Base-by-base conservation (phyloP, 2,329 filamentous ascomycete species). In the Camptophora hylomeconis region DNA sequence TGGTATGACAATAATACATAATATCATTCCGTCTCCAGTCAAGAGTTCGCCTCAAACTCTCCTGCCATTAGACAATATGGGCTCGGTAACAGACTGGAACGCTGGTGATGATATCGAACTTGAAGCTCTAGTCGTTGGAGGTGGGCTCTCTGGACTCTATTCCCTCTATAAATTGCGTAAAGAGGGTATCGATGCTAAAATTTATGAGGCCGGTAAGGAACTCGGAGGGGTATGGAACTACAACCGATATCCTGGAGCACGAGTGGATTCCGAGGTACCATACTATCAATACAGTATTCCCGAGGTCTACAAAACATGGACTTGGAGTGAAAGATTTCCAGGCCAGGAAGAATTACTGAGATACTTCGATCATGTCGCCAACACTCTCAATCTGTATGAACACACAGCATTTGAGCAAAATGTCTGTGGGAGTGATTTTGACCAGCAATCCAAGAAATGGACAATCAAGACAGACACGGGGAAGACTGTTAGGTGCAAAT, bases 231-330 rank as follows among this genome's bases (percentile, higher is more conserved):
- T 52, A 6, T 56, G 52, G 52, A 47, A 51, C 33, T 53, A 50
- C 48, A 71, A 69, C 45, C 57, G 57, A 39, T 72, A 70, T 36
- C 68, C 65, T 0, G 67, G 66, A 0, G 60, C 65, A 1, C 49
- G 55, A 0, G 65, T 71, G 2, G 70, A 75, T 48, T 65, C 59
- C 0, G 58, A 67, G 26, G 53, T 66, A 2, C 64, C 65, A 0
- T 52, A 61, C 24, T 72, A 72, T 33, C 57, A 71, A 37, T 63
- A 64, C 32, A 65, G 57, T 1, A 62, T 59, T 42, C 65, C 65
- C 0, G 55, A 60, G 15, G 48, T 61, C 3, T 63, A 50, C 44
- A 49, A 56, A 17, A 51, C 54, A 20, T 69, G 58, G 56, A 54
- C 47, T 10, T 69, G 60, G 54, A 45, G 46, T 7, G 44, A 54